Evolutionary conservation across 441 rosid genomes (phyloP), one percentile per base, ranked within the genome.

Genomic region (Pelargonium cotyledonis): DNA sequence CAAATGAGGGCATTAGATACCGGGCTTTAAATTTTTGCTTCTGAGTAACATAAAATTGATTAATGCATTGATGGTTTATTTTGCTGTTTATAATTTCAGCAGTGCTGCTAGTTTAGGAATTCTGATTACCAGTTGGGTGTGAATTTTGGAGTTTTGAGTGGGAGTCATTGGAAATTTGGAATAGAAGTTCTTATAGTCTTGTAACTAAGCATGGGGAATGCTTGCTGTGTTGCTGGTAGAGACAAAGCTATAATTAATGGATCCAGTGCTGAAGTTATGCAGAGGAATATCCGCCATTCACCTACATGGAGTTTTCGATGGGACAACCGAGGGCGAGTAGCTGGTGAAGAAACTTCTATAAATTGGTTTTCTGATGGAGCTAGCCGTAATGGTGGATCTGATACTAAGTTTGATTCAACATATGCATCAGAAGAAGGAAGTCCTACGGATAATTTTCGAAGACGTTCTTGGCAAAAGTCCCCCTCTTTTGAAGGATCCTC

Each of bases 251-350:
- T 95, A 21, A 80, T 84, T 29, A 81, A 70, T 83, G 87, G 81
- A 73, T 78, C 89, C n/a, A 84, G 86, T 73, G 77, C 78, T 79
- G 98, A 90, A 44, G 72, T 77, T 65, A 67, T 88, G 68, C 90
- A 80, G 71, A 82, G 92, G 80, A 86, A 86, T 80, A 58, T 84
- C 18, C 84, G 94, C 64, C 66, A 85, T 83, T 95, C 99, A 12
- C 99, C 99, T 0, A 81, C 86, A 4, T 92, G 98, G 99, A 92
- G 95, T 81, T 88, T 90, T 69, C 82, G 90, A 57, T 92, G 99
- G 99, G 99, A 95, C 74, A 87, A 86, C 65, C 80, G 98, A 76
- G 94, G 98, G 57, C 90, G 97, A 43, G 99, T 95, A 26, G 98
- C 98, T 0, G 98, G 96, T 57, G 99, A 95, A 79, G 98, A 95